These are phyloP conservation scores for Phytopythium oedochilum DNA, from an alignment of 352 stramenopile genomes.

Conservation along the genomic window DNA sequence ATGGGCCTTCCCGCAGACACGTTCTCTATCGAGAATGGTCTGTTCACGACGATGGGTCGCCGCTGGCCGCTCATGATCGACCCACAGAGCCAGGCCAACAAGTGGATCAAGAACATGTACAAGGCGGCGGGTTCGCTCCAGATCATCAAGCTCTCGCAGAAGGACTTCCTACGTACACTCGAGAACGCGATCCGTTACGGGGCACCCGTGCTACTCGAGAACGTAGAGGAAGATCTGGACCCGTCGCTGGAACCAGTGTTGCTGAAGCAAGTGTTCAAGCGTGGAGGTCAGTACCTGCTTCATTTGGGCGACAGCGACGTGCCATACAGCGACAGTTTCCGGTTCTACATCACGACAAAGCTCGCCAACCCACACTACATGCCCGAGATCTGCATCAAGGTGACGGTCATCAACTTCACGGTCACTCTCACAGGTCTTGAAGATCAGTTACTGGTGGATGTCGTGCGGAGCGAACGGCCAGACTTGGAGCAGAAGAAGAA, in stretches of 20 bases:
- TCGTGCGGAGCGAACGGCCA: conserved; percentile 89
- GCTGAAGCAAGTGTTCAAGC: conserved; percentile 93
- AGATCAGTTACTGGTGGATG: conserved; percentile 91
- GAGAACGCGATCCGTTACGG: conserved; percentile 92
- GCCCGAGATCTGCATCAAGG: conserved; percentile 94
- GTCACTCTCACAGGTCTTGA: conserved; percentile 91
- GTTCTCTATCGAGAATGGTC: conserved; percentile 92
- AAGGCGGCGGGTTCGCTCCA: conserved; percentile 70
- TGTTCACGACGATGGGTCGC: conserved; percentile 88
- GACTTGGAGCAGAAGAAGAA: conserved; percentile 93
- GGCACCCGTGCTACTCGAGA: conserved; percentile 89
- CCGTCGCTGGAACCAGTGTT: conserved; percentile 91
- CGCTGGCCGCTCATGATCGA: conserved; percentile 95
- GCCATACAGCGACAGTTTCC: conserved; percentile 91
- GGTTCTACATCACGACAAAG: conserved; percentile 94
- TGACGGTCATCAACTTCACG: conserved; percentile 95
- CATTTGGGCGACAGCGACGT: conserved; percentile 91
- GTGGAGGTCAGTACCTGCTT: conserved; percentile 84
- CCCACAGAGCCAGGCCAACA: conserved; percentile 91
- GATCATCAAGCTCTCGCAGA: conserved; percentile 92
- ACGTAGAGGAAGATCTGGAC: conserved; percentile 92
- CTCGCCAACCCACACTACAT: conserved; percentile 94
- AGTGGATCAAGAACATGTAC: conserved; percentile 94
- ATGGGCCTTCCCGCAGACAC: conserved; percentile 90
- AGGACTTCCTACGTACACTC: conserved; percentile 89